Evolutionary conservation across 306 rosid genomes (phyloP).

Genomic region (Albizia julibrissin): DNA sequence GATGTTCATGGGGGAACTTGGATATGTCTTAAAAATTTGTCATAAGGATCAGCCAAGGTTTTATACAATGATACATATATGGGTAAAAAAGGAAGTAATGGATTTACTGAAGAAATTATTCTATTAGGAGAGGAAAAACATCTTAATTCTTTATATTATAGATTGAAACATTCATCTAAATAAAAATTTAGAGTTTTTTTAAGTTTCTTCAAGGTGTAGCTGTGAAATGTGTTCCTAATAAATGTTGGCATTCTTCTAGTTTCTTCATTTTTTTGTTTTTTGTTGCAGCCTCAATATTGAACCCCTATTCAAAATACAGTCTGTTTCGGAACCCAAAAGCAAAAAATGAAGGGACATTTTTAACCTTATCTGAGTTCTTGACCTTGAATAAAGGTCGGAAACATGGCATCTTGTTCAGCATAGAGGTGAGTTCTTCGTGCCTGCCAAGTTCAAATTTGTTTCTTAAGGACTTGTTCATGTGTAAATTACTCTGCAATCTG

Average conservation of each 20-base stretch:
- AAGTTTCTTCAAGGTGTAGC: background rate
- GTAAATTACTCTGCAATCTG: background rate
- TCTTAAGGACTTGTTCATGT: background rate
- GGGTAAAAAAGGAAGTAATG: background rate
- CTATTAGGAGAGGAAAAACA: background rate
- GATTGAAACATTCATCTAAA: background rate
- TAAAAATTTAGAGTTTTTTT: background rate
- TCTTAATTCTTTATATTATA: background rate
- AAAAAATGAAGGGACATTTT: constrained; percentile 49
- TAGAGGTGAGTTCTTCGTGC: constrained; percentile 56
- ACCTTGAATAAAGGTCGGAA: constrained; percentile 52
- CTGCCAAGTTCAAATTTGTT: constrained; percentile 2
- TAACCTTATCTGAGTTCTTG: constrained; percentile 69
- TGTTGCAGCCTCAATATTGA: constrained; percentile 67
- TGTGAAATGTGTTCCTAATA: background rate
- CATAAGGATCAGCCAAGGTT: background rate
- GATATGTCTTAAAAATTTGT: no score
- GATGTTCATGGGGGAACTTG: background rate
- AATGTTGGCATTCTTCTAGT: background rate
- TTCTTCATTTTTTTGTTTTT: background rate
- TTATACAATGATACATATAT: background rate
- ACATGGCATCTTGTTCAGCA: constrained; percentile 62
- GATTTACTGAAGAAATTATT: background rate
- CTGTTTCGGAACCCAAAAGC: constrained; percentile 65
- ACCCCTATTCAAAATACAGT: constrained; percentile 37